A percentile compares a stretch with the other conserved stretches of the same genome.
Conservation (phyloP, 2,329 filamentous ascomycete species). For the Microdochium bolleyi region DNA sequence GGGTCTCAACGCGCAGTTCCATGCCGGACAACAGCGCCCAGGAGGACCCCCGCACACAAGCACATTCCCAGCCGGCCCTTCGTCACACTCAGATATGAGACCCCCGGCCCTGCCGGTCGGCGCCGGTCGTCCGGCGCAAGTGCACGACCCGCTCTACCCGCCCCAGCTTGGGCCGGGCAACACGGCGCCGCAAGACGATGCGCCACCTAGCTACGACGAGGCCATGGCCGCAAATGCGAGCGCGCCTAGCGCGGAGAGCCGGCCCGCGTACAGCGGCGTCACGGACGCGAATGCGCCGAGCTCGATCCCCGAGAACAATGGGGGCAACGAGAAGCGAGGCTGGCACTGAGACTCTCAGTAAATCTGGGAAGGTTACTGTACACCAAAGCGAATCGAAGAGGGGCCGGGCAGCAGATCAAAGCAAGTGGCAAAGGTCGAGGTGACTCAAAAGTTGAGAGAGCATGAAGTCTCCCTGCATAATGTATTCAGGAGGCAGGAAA, state of each 20-base stretch:
- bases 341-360: background rate
- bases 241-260: slow-evolving; percentile 43
- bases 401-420: too few relatives aligned
- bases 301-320: slow-evolving; percentile 25
- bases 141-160: slow-evolving; percentile 46
- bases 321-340: background rate
- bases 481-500: too few relatives aligned
- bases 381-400: too few relatives aligned
- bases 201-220: slow-evolving; percentile 93
- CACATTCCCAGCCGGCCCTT: slow-evolving; percentile 8
- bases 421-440: too few relatives aligned
- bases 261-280: slow-evolving; percentile 61
- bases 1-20: slow-evolving; percentile 10
- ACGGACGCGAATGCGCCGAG: slow-evolving; percentile 54
- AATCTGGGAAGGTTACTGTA: too few relatives aligned
- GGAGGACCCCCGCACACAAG: slow-evolving; percentile 1
- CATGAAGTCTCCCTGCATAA: too few relatives aligned
- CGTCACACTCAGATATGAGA: slow-evolving; percentile 9
- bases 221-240: slow-evolving; percentile 70
- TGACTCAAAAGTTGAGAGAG: too few relatives aligned
- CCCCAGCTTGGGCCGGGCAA: slow-evolving; percentile 43
- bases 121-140: slow-evolving; percentile 14
- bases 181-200: slow-evolving; percentile 54
- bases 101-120: slow-evolving; percentile 12
- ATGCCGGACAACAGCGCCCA: slow-evolving; percentile 4